Evolutionary conservation across 257 asterid genomes (phyloP).

Genomic region (Scutellaria baicalensis): DNA sequence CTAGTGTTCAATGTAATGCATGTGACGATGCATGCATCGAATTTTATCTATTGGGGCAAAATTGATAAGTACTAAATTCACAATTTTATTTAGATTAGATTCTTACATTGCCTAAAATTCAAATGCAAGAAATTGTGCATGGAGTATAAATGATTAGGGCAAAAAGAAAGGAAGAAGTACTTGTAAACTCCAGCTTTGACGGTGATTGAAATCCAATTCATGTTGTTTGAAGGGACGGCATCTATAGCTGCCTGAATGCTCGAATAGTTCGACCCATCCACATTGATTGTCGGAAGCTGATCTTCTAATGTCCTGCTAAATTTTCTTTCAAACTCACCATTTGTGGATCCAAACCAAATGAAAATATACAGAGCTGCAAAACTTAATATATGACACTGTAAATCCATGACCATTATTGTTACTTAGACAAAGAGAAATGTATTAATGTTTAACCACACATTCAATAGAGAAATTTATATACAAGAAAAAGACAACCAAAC

Average conservation of each 20-base stretch:
- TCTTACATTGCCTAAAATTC: not conserved
- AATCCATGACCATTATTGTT: not conserved
- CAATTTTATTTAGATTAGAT: not conserved
- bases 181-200: conserved; percentile 45
- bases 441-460: too few relatives aligned
- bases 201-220: conserved; percentile 32
- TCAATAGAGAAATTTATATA: too few relatives aligned
- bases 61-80: too few relatives aligned
- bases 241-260: conserved; percentile 48
- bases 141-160: too few relatives aligned
- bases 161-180: conserved; percentile 4
- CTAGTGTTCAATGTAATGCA: too few relatives aligned
- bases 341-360: not conserved
- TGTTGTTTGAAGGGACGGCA: conserved; percentile 38
- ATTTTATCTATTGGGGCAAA: too few relatives aligned
- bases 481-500: too few relatives aligned
- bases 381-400: not conserved
- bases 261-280: conserved; percentile 23
- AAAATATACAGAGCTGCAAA: not conserved
- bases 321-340: not conserved
- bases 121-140: not conserved
- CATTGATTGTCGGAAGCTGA: conserved; percentile 8
- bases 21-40: too few relatives aligned
- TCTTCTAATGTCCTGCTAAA: not conserved
- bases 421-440: not conserved